phyloP scores from a whole-genome alignment of 192 early-diverging fungal species.

The Oehlia diaphana region DNA sequence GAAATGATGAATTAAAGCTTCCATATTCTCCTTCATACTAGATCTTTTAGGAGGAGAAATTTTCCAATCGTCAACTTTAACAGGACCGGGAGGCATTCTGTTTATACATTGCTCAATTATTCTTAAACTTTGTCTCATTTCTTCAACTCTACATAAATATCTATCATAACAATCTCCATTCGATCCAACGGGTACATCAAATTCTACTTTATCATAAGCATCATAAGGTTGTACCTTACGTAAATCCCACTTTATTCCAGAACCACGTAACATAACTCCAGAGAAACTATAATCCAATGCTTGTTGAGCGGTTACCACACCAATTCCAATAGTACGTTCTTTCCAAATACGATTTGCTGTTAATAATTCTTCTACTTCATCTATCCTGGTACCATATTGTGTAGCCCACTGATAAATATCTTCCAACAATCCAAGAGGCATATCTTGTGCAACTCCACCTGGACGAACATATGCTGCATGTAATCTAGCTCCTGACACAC shows the following conservation, averaged over 20 bases:
- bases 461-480: conserved; percentile 97
- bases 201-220: conserved; percentile 93
- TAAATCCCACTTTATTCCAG: conserved; percentile 91
- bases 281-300: conserved; percentile 92
- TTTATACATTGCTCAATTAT: conserved; percentile 97
- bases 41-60: conserved; percentile 90
- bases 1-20: conserved; percentile 98
- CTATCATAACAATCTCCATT: conserved; percentile 97
- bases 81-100: conserved; percentile 90
- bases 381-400: conserved; percentile 84
- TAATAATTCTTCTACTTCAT: conserved; percentile 94
- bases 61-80: conserved; percentile 98
- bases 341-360: conserved; percentile 96
- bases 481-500: conserved; percentile 97
- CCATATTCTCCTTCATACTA: conserved; percentile 99
- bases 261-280: conserved; percentile 94
- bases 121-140: conserved; percentile 95
- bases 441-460: conserved; percentile 90
- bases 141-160: conserved; percentile 95
- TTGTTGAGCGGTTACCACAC: conserved; percentile 83
- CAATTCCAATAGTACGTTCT: conserved; percentile 81
- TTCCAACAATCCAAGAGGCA: conserved; percentile 91
- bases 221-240: conserved; percentile 94
- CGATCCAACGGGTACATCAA: conserved; percentile 94
- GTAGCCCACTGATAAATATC: conserved; percentile 96